These are phyloP conservation scores for Fusarium papillatum DNA, from an alignment of 2,329 filamentous ascomycete genomes.

Conservation along the genomic window DNA sequence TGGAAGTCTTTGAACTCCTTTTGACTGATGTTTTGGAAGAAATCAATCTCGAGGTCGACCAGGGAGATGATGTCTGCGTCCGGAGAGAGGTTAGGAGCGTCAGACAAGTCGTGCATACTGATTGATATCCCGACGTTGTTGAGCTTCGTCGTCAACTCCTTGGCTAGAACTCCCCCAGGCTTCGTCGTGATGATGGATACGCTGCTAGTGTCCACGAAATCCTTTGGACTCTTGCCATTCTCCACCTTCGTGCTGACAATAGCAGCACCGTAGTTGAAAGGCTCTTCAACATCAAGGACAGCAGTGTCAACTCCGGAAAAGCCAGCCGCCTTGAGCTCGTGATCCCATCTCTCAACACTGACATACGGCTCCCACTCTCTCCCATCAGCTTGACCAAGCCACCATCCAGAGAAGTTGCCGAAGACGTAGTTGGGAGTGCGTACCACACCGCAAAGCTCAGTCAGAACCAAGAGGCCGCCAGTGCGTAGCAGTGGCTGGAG, in stretches of 20 bases:
- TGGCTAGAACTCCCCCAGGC: not conserved
- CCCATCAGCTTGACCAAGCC: conserved; percentile 46
- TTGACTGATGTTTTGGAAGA: not conserved
- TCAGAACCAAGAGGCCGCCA: conserved; percentile 3
- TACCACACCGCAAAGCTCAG: not conserved
- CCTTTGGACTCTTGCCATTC: not conserved
- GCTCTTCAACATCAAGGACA: conserved; percentile 4
- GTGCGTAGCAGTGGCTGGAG: conserved; percentile 35
- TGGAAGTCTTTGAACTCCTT: not conserved
- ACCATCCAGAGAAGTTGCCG: conserved; percentile 49
- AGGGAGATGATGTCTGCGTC: not conserved
- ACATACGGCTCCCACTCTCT: conserved; percentile 44
- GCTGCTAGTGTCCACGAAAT: not conserved
- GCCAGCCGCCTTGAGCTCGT: conserved; percentile 41
- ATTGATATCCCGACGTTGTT: not conserved
- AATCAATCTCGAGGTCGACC: not conserved
- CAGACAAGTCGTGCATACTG: not conserved
- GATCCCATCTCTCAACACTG: conserved; percentile 40
- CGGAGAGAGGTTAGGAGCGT: not conserved
- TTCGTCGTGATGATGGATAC: not conserved
- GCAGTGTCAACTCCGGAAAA: conserved; percentile 28
- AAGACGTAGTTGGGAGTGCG: conserved; percentile 42
- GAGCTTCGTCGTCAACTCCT: not conserved
- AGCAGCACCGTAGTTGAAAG: not conserved
- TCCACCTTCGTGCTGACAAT: not conserved